Evolutionary conservation across 2,329 filamentous ascomycete genomes (phyloP).

Genomic region (Claviceps humidiphila): DNA sequence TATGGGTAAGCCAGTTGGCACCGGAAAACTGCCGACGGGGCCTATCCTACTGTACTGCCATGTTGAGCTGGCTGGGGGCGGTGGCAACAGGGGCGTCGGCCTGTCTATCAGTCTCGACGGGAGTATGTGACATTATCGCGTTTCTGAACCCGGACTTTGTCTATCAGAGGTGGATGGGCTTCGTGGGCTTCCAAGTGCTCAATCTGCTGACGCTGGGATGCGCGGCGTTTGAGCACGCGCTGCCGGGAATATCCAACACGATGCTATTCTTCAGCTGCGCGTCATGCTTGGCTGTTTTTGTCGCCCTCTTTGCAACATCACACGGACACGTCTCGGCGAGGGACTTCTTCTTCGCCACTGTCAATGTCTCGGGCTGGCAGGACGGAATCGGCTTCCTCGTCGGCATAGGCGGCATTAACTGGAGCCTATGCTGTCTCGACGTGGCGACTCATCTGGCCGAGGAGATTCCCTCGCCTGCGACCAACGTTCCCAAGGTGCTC

Average conservation of each 20-base stretch:
- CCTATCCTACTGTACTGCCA: conserved; percentile 13
- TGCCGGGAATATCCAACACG: conserved; percentile 14
- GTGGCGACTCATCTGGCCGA: conserved; percentile 16
- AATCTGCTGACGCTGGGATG: conserved; percentile 11
- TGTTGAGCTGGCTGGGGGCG: conserved; percentile 16
- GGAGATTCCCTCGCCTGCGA: conserved; percentile 15
- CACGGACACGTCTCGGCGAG: conserved; percentile 7
- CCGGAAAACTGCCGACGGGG: conserved; percentile 7
- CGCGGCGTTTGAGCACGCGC: conserved; percentile 12
- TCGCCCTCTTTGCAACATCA: conserved; percentile 15
- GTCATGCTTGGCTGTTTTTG: conserved; percentile 12
- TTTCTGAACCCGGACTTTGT: conserved; percentile 13
- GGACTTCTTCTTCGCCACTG: conserved; percentile 11
- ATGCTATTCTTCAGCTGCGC: conserved; percentile 15
- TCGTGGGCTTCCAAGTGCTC: conserved; percentile 14
- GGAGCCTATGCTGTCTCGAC: conserved; percentile 18
- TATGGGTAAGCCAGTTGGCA: conserved; percentile 14
- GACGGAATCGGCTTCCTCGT: conserved; percentile 17
- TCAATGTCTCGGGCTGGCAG: conserved; percentile 14
- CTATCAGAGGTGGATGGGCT: conserved; percentile 16
- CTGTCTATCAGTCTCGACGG: conserved; percentile 12
- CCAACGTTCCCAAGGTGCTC: conserved; percentile 8
- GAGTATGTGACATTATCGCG: conserved; percentile 11
- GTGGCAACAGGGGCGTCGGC: conserved; percentile 14
- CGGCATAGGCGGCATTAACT: conserved; percentile 16